Percentiles rank a stretch among this genome's conserved stretches.
Conservation (phyloP, 352 stramenopile genomes). For the Ophiocytium majus region DNA sequence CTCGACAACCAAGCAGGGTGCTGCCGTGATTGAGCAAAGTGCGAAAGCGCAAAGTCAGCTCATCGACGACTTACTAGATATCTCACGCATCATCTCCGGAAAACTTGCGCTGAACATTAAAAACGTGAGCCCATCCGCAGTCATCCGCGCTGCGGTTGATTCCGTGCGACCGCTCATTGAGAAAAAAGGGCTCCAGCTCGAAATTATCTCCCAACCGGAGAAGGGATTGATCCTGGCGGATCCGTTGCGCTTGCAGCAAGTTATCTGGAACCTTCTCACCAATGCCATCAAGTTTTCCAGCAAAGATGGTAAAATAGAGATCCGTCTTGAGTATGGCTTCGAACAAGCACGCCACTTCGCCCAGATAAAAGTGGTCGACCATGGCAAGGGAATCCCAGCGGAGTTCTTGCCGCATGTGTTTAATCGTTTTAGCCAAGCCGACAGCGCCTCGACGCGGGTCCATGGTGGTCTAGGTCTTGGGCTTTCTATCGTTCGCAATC, state of each 20-base stretch:
- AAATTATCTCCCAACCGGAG: background rate
- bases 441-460: background rate
- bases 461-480: background rate
- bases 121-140: background rate
- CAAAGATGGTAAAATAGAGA: background rate
- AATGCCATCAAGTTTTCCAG: background rate
- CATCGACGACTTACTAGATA: constrained; percentile 1
- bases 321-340: no score
- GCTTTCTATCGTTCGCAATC: background rate
- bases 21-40: background rate
- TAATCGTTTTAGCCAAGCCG: background rate
- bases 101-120: background rate
- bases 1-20: background rate
- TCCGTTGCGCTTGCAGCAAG: background rate
- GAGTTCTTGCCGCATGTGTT: background rate
- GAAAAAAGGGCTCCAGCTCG: background rate
- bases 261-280: constrained; percentile 7
- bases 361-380: constrained; percentile 4
- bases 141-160: background rate
- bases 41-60: background rate
- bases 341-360: background rate
- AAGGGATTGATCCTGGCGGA: background rate
- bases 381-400: background rate
- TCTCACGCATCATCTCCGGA: constrained; percentile 5
- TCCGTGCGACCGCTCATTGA: background rate